phyloP scores from a whole-genome alignment of 2,329 filamentous ascomycete species.

The Cordyceps javanica region DNA sequence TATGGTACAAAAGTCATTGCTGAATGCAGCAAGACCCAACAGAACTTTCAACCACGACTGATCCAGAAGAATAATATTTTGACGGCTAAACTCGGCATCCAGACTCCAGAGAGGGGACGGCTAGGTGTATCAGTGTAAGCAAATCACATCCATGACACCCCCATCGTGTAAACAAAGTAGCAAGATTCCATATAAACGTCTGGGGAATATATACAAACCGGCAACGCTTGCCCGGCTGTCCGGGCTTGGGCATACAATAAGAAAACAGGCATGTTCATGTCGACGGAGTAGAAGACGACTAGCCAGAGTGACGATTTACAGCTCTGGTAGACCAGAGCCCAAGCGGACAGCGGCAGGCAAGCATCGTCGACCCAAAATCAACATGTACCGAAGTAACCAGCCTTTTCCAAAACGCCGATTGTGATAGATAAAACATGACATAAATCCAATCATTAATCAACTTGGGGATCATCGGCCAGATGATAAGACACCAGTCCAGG shows the following conservation, averaged over 20 bases:
- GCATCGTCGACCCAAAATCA: slow-evolving; percentile 2
- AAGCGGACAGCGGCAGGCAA: background rate
- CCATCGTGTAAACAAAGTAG: slow-evolving; percentile 5
- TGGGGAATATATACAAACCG: slow-evolving; percentile 48
- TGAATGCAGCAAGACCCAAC: background rate
- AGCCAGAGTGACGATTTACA: background rate
- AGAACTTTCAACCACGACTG: background rate
- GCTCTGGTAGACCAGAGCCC: background rate
- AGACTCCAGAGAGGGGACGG: background rate
- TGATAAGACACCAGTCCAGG: background rate
- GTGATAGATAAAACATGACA: background rate
- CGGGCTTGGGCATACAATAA: slow-evolving; percentile 26
- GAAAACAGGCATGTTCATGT: background rate
- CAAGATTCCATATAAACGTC: slow-evolving; percentile 33
- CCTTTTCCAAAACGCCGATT: slow-evolving; percentile 11
- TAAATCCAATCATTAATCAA: slow-evolving; percentile 9
- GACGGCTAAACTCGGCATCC: background rate
- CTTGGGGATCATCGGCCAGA: background rate
- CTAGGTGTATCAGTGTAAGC: slow-evolving; percentile 1
- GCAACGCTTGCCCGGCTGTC: slow-evolving; percentile 49
- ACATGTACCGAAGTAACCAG: background rate
- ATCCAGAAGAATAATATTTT: background rate
- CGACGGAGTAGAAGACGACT: background rate
- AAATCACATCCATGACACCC: slow-evolving; percentile 1
- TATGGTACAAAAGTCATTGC: background rate